A percentile compares a stretch with the other conserved stretches of the same genome.
Conservation (phyloP, 2,329 filamentous ascomycete species). For the Colletotrichum tropicicola region DNA sequence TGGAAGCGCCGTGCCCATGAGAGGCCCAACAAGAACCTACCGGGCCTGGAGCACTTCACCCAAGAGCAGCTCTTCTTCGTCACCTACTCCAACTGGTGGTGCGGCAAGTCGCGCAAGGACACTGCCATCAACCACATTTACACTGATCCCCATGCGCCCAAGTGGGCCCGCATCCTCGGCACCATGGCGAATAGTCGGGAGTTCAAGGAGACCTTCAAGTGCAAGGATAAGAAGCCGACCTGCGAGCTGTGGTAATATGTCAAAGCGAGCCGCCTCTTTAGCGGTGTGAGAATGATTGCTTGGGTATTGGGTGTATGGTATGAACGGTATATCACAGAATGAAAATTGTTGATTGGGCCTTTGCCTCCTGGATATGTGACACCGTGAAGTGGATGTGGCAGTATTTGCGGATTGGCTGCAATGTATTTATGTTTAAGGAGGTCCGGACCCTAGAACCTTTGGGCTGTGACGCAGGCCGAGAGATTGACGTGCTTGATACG, state of each 20-base stretch:
- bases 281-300: neutral
- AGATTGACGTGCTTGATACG: no score
- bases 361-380: no score
- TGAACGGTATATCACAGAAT: neutral
- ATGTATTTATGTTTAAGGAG: no score
- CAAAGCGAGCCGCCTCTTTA: neutral
- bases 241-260: conserved; percentile 27
- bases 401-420: no score
- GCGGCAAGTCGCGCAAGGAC: conserved; percentile 69
- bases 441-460: no score
- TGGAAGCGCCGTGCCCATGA: conserved; percentile 68
- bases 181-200: conserved; percentile 74
- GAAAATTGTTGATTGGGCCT: no score
- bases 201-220: conserved; percentile 75
- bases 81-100: conserved; percentile 72
- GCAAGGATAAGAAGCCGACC: conserved; percentile 59
- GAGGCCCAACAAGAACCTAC: conserved; percentile 62
- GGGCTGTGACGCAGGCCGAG: no score
- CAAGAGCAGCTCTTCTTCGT: conserved; percentile 78
- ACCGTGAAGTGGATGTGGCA: no score
- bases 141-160: conserved; percentile 72
- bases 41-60: conserved; percentile 68
- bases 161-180: conserved; percentile 67
- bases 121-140: conserved; percentile 65
- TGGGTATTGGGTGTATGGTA: neutral